Evolutionary conservation across 179 eudicot genomes (phyloP).

Genomic region (Silene coronaria): DNA sequence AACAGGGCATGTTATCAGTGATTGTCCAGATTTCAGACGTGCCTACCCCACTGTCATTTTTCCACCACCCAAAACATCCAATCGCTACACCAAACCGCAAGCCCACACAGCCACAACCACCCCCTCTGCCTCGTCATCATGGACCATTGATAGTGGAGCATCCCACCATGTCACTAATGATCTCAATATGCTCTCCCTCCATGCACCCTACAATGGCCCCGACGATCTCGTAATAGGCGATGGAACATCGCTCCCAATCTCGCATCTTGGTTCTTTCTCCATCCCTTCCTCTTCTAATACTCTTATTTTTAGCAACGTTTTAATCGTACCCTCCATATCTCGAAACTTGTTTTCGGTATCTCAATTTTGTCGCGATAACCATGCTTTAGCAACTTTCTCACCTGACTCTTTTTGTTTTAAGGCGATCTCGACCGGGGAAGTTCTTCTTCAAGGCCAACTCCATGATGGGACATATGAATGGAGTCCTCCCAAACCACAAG

Average conservation of each 20-base stretch:
- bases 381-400: too few relatives aligned
- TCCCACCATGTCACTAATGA: not conserved
- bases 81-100: not conserved
- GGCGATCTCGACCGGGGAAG: not conserved
- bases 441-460: not conserved
- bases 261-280: not conserved
- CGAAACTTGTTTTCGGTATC: not conserved
- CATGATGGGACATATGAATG: not conserved
- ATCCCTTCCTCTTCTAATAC: not conserved
- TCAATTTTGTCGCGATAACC: too few relatives aligned
- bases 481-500: not conserved
- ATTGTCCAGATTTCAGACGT: not conserved
- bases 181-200: too few relatives aligned
- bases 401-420: too few relatives aligned
- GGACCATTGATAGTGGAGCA: not conserved
- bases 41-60: not conserved
- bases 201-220: not conserved
- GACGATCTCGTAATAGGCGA: too few relatives aligned
- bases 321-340: not conserved
- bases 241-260: not conserved
- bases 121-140: not conserved
- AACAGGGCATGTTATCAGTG: not conserved
- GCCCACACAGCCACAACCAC: not conserved
- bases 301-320: not conserved
- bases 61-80: not conserved